phyloP scores from a whole-genome alignment of 805 yeast species.

The Wickerhamomyces ciferrii region DNA sequence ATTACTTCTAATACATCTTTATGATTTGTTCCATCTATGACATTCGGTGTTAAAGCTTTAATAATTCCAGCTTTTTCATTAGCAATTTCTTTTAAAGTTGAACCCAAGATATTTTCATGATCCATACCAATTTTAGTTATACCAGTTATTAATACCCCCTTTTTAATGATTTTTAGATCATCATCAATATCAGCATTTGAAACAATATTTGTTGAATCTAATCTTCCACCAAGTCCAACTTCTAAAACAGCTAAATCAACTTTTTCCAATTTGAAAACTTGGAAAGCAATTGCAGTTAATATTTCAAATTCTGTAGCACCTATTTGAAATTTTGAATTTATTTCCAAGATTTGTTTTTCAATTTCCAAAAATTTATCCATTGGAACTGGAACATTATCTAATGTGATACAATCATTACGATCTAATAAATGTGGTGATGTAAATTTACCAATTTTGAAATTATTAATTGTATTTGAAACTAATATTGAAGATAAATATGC shows the following conservation, averaged over 20 bases:
- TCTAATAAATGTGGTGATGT: constrained; percentile 82
- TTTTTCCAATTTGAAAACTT: constrained; percentile 53
- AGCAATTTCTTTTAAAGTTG: constrained; percentile 61
- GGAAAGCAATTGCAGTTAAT: constrained; percentile 79
- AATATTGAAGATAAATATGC: constrained; percentile 71
- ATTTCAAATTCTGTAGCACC: constrained; percentile 88
- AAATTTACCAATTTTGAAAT: constrained; percentile 64
- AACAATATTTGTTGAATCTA: constrained; percentile 84
- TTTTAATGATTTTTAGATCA: constrained; percentile 4
- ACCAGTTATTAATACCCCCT: constrained; percentile 56
- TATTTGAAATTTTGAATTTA: constrained; percentile 36
- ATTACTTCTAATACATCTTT: constrained; percentile 45
- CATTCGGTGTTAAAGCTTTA: constrained; percentile 48
- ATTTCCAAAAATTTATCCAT: constrained; percentile 37
- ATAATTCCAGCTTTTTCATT: constrained; percentile 83
- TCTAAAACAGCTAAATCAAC: constrained; percentile 83
- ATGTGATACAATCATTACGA: constrained; percentile 69
- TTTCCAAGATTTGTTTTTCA: constrained; percentile 33
- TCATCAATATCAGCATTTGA: constrained; percentile 19
- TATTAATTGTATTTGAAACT: constrained; percentile 31
- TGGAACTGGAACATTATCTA: constrained; percentile 56
- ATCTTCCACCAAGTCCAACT: constrained; percentile 88
- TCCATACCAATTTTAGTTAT: constrained; percentile 85
- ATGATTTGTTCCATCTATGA: constrained; percentile 67
- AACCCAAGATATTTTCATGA: constrained; percentile 75